Evolutionary conservation across 78 protist species (phyloP), one percentile per base, ranked within the genome.

Genomic region (Paulinella micropora): DNA sequence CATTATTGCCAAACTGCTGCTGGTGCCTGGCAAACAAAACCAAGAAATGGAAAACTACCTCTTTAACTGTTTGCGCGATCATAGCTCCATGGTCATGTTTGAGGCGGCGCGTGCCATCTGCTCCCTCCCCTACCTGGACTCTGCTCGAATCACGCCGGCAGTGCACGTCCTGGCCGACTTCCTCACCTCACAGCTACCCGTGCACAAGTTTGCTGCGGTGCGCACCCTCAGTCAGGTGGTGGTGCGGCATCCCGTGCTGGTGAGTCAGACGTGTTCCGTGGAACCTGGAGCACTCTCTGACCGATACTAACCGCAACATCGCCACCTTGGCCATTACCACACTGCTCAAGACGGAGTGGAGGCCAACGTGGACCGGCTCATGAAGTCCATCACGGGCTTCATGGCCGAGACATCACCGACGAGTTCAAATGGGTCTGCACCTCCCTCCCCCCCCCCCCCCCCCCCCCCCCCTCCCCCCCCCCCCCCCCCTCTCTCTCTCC

Each of bases 321-420:
- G 98, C 99, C 35, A 97, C 99, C 2, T 90, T 98, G 32, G 99
- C 99, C 69, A 95, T 98, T 88, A 96, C 99, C 3, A 97, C 98
- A 15, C 93, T 98, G 39, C 94, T 98, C 91, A 96, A 96, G 89
- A 94, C 29, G 97, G 97, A 6, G 64, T 73, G 85, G 98, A 96
- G 92, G 86, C 89, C 40, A 91, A 83, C 41, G 94, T 96, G 36
- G 98, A 97, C 37, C 90, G 97, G 26, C 91, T 97, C 79, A 93
- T 96, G 94, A 94, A 92, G 83, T 96, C 95, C 67, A 95, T 97
- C 79, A 64, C 96, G 1, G 77, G 73, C 38, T 93, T 96, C 87
- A 93, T 97, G 88, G 37, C 84, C 36, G 97, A 96, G 51, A 94
- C 96, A 31, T 37, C 94, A n/a, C n/a, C 37, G 98, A 96, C 88